phyloP scores from a whole-genome alignment of 2,329 filamentous ascomycete species.

The Monosporascus cannonballus region DNA sequence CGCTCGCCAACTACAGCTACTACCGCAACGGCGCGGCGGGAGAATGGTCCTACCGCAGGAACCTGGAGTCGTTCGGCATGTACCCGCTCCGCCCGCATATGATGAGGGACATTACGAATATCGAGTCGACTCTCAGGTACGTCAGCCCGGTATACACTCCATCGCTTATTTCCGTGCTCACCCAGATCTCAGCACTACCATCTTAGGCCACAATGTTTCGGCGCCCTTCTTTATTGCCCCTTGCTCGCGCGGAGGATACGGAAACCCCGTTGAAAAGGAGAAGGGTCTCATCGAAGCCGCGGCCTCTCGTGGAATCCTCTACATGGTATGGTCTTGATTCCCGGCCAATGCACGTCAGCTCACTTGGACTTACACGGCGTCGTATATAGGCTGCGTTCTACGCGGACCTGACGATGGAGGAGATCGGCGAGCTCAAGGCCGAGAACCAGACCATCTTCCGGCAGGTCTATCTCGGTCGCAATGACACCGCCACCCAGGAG shows the following conservation, averaged over 20 bases:
- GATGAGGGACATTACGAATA: slow-evolving; percentile 42
- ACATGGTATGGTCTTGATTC: slow-evolving; percentile 23
- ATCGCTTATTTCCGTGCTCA: background rate
- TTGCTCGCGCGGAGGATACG: slow-evolving; percentile 31
- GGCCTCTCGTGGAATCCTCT: slow-evolving; percentile 32
- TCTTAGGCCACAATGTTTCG: slow-evolving; percentile 37
- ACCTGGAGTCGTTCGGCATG: slow-evolving; percentile 46
- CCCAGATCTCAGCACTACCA: slow-evolving; percentile 26
- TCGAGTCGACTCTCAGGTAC: slow-evolving; percentile 30
- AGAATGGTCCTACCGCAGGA: slow-evolving; percentile 52
- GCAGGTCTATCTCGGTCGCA: slow-evolving; percentile 20
- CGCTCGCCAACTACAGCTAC: slow-evolving; percentile 44
- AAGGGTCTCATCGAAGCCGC: slow-evolving; percentile 35
- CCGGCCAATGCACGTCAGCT: background rate
- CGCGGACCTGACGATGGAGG: slow-evolving; percentile 18
- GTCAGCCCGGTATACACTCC: background rate
- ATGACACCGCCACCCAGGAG: slow-evolving; percentile 15
- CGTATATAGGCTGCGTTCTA: slow-evolving; percentile 11
- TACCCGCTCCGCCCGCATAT: slow-evolving; percentile 42
- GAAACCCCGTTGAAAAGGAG: slow-evolving; percentile 28
- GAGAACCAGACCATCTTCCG: slow-evolving; percentile 20
- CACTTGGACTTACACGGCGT: slow-evolving; percentile 2
- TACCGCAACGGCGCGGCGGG: slow-evolving; percentile 50
- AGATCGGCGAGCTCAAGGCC: slow-evolving; percentile 16
- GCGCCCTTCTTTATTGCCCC: slow-evolving; percentile 39